These are phyloP conservation scores for Leccinum subspadiceum DNA, from an alignment of 1,284 basidiomycete species.

Conservation along the genomic window DNA sequence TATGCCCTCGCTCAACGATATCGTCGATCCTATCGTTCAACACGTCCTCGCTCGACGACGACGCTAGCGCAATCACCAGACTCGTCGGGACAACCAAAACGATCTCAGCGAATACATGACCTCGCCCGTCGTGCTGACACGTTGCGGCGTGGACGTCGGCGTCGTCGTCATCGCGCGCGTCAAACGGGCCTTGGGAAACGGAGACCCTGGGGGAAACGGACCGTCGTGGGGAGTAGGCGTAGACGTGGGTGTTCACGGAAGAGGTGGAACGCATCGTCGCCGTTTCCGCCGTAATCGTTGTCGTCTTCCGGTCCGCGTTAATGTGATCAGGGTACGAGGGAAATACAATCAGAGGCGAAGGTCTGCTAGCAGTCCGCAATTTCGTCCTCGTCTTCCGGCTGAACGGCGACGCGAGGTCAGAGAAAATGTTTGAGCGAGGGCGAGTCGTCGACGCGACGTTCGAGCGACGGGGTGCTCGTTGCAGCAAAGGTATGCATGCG, in stretches of 20 bases:
- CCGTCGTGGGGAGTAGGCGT: neutral
- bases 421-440: conserved; percentile 11
- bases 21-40: conserved; percentile 24
- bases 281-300: neutral
- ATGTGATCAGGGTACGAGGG: conserved; percentile 21
- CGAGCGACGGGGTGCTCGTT: neutral
- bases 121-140: conserved; percentile 8
- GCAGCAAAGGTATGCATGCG: neutral
- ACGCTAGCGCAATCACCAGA: conserved; percentile 23
- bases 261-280: neutral
- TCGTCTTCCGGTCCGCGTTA: neutral
- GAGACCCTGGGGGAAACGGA: conserved; percentile 16
- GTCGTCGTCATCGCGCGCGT: neutral
- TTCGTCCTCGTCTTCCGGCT: conserved; percentile 6
- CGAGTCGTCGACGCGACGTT: neutral
- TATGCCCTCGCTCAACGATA: conserved; percentile 25
- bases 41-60: conserved; percentile 25
- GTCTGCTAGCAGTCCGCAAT: neutral
- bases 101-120: conserved; percentile 16
- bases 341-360: conserved; percentile 19
- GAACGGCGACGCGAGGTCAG: conserved; percentile 20
- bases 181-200: conserved; percentile 7
- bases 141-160: neutral
- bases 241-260: neutral
- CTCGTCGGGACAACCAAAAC: conserved; percentile 27